Percentiles rank a stretch among this genome's conserved stretches.
These are phyloP conservation scores for Suhomyces emberorum DNA, from an alignment of 805 yeast species.

Conservation along the genomic window DNA sequence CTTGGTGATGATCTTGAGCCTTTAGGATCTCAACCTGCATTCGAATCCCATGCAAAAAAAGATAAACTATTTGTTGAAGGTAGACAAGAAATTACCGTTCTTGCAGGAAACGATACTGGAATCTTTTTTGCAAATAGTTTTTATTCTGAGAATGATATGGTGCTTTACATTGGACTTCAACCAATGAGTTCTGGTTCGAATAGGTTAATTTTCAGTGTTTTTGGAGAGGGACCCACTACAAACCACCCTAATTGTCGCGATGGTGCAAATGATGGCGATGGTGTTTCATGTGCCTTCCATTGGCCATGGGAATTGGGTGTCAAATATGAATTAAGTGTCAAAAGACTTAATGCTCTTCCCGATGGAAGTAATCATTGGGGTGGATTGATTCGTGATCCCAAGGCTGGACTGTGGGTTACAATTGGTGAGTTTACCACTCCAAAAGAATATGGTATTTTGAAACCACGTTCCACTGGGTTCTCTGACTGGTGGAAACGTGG, in stretches of 20 bases:
- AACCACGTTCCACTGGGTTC: background rate
- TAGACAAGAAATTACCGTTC: no score
- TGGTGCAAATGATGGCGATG: conserved; percentile 10
- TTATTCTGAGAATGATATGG: background rate
- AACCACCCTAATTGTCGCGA: conserved; percentile 3
- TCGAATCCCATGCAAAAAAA: no score
- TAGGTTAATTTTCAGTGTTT: conserved; percentile 6
- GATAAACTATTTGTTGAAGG: no score
- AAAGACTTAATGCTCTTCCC: background rate
- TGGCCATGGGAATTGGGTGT: conserved; percentile 4
- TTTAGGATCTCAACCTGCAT: no score
- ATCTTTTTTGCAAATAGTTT: background rate
- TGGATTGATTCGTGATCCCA: conserved; percentile 1
- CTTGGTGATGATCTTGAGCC: no score
- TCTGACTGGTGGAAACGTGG: background rate
- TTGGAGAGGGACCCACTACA: conserved; percentile 1
- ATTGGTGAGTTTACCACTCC: conserved; percentile 1
- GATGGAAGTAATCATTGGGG: conserved; percentile 2
- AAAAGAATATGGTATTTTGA: background rate
- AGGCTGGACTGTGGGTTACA: background rate
- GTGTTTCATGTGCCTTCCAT: conserved; percentile 4
- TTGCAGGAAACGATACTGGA: background rate
- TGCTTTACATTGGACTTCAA: conserved; percentile 5
- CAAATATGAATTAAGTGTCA: conserved; percentile 2
- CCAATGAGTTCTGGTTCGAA: background rate